Percentiles rank a stretch among this genome's conserved stretches.
Conservation (phyloP, 1,139 yeast genomes). For the Trichomonascaceae sp. region DNA sequence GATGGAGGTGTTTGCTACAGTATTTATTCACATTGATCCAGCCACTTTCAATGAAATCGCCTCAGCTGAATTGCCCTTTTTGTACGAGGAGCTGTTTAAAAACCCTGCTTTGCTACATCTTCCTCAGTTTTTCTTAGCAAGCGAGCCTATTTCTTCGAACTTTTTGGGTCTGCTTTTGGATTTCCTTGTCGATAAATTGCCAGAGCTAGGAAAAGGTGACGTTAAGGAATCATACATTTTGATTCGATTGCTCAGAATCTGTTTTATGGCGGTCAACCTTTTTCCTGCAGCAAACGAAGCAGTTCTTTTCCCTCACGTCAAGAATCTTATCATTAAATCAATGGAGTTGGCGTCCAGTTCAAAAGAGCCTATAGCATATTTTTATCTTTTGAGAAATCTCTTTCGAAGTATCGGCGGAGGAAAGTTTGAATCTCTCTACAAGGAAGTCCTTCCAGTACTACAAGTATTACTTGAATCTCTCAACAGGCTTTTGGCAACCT, state of each 20-base stretch:
- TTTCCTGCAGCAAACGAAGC: constrained; percentile 85
- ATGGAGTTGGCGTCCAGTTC: constrained; percentile 79
- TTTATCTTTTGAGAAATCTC: constrained; percentile 78
- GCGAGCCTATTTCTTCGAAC: constrained; percentile 88
- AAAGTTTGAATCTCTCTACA: constrained; percentile 82
- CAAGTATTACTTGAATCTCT: constrained; percentile 82
- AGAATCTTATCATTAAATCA: constrained; percentile 73
- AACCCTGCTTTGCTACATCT: constrained; percentile 86
- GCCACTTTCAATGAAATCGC: constrained; percentile 93
- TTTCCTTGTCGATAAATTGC: constrained; percentile 66
- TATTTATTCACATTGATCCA: constrained; percentile 89
- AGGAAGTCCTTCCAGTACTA: constrained; percentile 84
- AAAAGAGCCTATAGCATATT: constrained; percentile 85
- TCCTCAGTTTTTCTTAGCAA: constrained; percentile 90
- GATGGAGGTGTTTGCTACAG: constrained; percentile 93
- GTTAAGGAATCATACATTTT: constrained; percentile 73
- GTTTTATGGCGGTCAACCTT: constrained; percentile 91
- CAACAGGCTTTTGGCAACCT: constrained; percentile 73
- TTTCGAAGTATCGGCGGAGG: constrained; percentile 97
- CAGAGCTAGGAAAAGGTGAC: constrained; percentile 76
- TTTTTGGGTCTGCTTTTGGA: constrained; percentile 82
- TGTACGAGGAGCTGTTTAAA: constrained; percentile 73
- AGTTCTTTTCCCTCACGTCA: constrained; percentile 81
- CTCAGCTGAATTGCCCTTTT: constrained; percentile 68
- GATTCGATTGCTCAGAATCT: constrained; percentile 78